Percentiles rank a stretch among this genome's conserved stretches.
phyloP scores from a whole-genome alignment of 352 stramenopile species.

The Phytopythium kandeliae region DNA sequence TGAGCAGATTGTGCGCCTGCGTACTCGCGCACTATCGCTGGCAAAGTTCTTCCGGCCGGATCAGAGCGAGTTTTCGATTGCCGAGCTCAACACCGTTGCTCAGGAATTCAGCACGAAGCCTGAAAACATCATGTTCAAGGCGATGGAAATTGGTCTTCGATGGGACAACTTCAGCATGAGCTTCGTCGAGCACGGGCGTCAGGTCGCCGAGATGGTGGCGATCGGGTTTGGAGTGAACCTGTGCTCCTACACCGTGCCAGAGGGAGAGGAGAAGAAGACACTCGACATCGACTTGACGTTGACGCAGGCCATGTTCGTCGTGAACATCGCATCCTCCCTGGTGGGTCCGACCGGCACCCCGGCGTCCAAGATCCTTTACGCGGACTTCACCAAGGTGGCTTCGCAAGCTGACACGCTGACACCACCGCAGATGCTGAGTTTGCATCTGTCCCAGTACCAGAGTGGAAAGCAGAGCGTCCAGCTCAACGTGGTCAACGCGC shows the following conservation, averaged over 20 bases:
- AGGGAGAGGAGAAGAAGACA: slow-evolving; percentile 36
- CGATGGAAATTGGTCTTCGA: slow-evolving; percentile 42
- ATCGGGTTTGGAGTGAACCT: slow-evolving; percentile 47
- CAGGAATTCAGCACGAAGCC: slow-evolving; percentile 33
- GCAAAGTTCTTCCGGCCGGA: slow-evolving; percentile 33
- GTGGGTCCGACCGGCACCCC: slow-evolving; percentile 23
- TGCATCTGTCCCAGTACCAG: slow-evolving; percentile 36
- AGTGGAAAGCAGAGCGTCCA: slow-evolving; percentile 38
- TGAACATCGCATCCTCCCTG: slow-evolving; percentile 34
- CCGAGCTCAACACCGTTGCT: slow-evolving; percentile 29
- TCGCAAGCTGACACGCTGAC: slow-evolving; percentile 17
- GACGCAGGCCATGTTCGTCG: slow-evolving; percentile 42
- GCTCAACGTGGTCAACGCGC: slow-evolving; percentile 39
- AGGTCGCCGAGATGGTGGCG: slow-evolving; percentile 47
- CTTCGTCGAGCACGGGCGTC: slow-evolving; percentile 32
- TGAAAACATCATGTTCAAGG: slow-evolving; percentile 49
- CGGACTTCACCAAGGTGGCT: slow-evolving; percentile 37
- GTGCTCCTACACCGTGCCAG: slow-evolving; percentile 27
- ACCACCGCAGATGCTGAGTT: slow-evolving; percentile 38
- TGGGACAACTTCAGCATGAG: slow-evolving; percentile 50
- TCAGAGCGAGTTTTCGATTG: slow-evolving; percentile 34
- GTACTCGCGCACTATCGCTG: slow-evolving; percentile 28
- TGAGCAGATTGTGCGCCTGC: slow-evolving; percentile 42
- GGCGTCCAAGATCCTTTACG: slow-evolving; percentile 46
- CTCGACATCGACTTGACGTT: slow-evolving; percentile 46